Percentiles rank a stretch among this genome's conserved stretches.
These are phyloP conservation scores for Quillaja saponaria DNA, from an alignment of 306 rosid species.

Conservation along the genomic window DNA sequence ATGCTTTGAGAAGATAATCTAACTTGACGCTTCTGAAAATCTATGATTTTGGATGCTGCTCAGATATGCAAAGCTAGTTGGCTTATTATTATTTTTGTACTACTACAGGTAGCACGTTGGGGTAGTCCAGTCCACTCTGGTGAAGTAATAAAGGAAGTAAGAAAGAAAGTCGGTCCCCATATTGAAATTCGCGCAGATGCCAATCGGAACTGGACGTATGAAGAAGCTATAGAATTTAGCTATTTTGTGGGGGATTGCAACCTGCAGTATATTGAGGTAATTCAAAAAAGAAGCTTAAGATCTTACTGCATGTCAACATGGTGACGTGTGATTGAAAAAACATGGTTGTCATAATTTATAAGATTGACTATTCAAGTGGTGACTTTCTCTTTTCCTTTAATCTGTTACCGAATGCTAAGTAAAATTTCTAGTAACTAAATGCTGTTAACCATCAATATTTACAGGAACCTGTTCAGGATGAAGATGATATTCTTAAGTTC, in stretches of 20 bases:
- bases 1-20: too few relatives aligned
- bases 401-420: slow-evolving; percentile 3
- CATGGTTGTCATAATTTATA: slow-evolving; percentile 8
- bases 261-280: slow-evolving; percentile 90
- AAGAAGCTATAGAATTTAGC: slow-evolving; percentile 83
- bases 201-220: slow-evolving; percentile 80
- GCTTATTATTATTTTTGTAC: slow-evolving; percentile 19
- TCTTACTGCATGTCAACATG: too few relatives aligned
- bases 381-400: not conserved
- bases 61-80: slow-evolving; percentile 18
- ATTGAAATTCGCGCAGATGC: slow-evolving; percentile 85
- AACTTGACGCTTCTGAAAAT: too few relatives aligned
- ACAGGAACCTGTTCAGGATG: slow-evolving; percentile 88
- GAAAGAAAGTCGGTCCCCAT: slow-evolving; percentile 72
- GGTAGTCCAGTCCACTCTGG: slow-evolving; percentile 73
- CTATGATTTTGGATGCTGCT: too few relatives aligned
- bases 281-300: slow-evolving; percentile 1
- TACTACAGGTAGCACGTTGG: slow-evolving; percentile 71
- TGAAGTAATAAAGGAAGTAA: slow-evolving; percentile 64
- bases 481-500: slow-evolving; percentile 72
- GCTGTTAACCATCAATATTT: slow-evolving; percentile 1
- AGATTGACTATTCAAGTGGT: not conserved
- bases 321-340: too few relatives aligned
- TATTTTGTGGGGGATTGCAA: slow-evolving; percentile 72
- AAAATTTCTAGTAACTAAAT: too few relatives aligned